Evolutionary conservation across 192 early-diverging fungal genomes (phyloP).

Genomic region (Entomortierella beljakovae): DNA sequence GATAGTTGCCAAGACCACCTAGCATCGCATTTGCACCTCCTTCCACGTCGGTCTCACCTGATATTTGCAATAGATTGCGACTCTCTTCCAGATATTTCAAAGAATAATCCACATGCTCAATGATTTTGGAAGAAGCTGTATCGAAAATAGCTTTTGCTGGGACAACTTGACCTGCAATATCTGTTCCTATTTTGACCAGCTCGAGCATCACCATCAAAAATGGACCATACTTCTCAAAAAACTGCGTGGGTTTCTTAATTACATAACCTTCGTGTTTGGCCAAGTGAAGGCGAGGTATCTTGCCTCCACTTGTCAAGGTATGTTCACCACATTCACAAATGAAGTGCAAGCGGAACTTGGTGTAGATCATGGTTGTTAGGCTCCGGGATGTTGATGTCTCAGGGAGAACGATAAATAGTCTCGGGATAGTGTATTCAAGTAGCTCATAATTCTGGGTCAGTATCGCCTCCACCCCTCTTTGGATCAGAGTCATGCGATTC

Average conservation of each 20-base stretch:
- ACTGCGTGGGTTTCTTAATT: constrained; percentile 13
- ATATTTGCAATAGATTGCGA: not conserved
- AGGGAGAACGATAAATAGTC: constrained; percentile 22
- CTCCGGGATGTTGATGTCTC: not conserved
- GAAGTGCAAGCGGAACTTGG: constrained; percentile 19
- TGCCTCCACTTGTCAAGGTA: not conserved
- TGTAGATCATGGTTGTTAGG: not conserved
- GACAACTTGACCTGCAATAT: not conserved
- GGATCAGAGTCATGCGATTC: no score
- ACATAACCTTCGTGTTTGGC: constrained; percentile 22
- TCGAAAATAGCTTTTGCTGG: not conserved
- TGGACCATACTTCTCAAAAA: constrained; percentile 19
- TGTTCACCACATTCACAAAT: constrained; percentile 30
- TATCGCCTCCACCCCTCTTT: no score
- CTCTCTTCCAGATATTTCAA: no score
- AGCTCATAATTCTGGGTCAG: no score
- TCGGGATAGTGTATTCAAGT: no score
- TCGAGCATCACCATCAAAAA: constrained; percentile 19
- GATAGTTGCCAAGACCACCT: constrained; percentile 4
- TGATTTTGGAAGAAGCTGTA: not conserved
- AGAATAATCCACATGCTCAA: constrained; percentile 7
- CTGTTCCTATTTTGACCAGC: constrained; percentile 11
- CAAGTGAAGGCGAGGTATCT: constrained; percentile 8
- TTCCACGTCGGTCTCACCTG: not conserved
- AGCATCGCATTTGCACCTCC: not conserved